Percentiles rank a stretch among this genome's conserved stretches.
phyloP scores from a whole-genome alignment of 176 grass and related monocot species.

The Luzula sylvatica region DNA sequence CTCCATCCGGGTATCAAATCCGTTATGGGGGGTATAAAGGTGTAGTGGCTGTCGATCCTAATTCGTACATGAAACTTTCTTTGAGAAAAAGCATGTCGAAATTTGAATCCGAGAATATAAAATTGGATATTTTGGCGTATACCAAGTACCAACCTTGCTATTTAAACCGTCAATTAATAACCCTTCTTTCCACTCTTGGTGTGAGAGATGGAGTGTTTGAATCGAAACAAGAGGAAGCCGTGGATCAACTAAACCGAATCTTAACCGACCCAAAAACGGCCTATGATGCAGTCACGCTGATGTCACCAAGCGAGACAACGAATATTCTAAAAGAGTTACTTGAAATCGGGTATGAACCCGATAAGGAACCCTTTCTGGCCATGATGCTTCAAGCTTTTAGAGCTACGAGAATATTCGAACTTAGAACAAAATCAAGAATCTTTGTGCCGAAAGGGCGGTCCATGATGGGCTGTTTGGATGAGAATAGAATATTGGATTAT shows the following conservation, averaged over 20 bases:
- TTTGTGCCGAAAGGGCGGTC: conserved; percentile 57
- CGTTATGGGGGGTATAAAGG: conserved; percentile 89
- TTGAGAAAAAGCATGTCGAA: conserved; percentile 83
- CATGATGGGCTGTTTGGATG: conserved; percentile 95
- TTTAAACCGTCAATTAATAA: conserved; percentile 77
- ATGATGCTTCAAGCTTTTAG: conserved; percentile 78
- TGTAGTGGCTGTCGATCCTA: conserved; percentile 63
- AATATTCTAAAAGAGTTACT: conserved; percentile 60
- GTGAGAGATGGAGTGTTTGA: conserved; percentile 54
- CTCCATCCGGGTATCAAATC: conserved; percentile 86
- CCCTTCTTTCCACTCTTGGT: conserved; percentile 75
- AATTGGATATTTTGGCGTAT: conserved; percentile 82
- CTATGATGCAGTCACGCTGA: conserved; percentile 52
- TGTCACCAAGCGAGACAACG: conserved; percentile 68
- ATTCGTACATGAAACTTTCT: conserved; percentile 60
- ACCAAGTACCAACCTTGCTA: conserved; percentile 78
- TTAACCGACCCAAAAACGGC: conserved; percentile 52
- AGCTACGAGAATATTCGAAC: conserved; percentile 54
- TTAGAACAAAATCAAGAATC: conserved; percentile 73
- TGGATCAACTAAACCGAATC: conserved; percentile 47
- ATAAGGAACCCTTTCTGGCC: conserved; percentile 64
- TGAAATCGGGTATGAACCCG: conserved; percentile 54
- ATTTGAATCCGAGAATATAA: conserved; percentile 59
- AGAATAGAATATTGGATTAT: conserved; percentile 54
- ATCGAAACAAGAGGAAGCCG: conserved; percentile 44